Conservation (phyloP, 1,284 basidiomycete genomes). For the Ceratobasidium papillatum region DNA sequence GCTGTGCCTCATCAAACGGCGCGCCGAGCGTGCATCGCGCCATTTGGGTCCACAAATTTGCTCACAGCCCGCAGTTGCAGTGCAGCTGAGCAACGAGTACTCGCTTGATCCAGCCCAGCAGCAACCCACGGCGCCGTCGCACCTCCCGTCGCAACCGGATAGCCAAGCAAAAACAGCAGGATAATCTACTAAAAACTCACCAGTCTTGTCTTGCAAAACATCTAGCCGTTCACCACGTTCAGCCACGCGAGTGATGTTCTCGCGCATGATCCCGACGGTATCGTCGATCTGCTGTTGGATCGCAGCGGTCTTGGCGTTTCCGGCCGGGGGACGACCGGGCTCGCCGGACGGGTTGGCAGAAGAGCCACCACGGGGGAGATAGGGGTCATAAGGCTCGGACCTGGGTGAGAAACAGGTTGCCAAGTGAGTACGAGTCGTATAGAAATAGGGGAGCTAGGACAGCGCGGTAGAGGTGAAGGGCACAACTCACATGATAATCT, state of each 20-base stretch:
- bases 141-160: background rate
- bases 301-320: slow-evolving; percentile 86
- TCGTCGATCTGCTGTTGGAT: slow-evolving; percentile 96
- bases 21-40: slow-evolving; percentile 23
- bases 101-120: background rate
- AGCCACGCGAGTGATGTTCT: slow-evolving; percentile 96
- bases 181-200: slow-evolving; percentile 60
- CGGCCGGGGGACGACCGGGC: slow-evolving; percentile 52
- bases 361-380: slow-evolving; percentile 83
- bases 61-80: background rate
- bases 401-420: slow-evolving; percentile 52
- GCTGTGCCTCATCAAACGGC: slow-evolving; percentile 30
- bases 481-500: slow-evolving; percentile 28
- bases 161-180: slow-evolving; percentile 21
- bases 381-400: slow-evolving; percentile 96
- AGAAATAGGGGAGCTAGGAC: slow-evolving; percentile 6
- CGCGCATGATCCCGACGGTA: slow-evolving; percentile 96
- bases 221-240: slow-evolving; percentile 95
- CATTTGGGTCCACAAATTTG: background rate
- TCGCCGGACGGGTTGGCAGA: slow-evolving; percentile 64
- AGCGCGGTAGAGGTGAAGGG: background rate
- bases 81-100: background rate
- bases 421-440: background rate
- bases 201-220: slow-evolving; percentile 96
- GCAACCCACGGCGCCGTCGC: background rate